These are phyloP conservation scores for Truncatella angustata DNA, from an alignment of 2,329 filamentous ascomycete species.

Conservation along the genomic window DNA sequence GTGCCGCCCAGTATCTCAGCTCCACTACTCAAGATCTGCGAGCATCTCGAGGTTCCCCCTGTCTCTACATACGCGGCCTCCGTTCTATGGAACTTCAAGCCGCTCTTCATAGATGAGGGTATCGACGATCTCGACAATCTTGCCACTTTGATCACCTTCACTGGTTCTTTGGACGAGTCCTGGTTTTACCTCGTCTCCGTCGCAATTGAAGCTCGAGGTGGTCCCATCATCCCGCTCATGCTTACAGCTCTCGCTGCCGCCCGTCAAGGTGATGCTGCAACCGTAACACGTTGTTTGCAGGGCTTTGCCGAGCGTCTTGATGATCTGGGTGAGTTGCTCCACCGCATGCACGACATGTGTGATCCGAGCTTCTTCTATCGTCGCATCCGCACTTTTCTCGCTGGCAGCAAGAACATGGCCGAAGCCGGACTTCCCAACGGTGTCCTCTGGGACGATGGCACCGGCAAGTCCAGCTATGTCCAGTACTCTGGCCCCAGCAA, in stretches of 20 bases:
- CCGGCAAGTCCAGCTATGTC: slow-evolving; percentile 65
- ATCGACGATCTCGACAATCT: slow-evolving; percentile 86
- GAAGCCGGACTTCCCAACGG: slow-evolving; percentile 88
- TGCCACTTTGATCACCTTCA: slow-evolving; percentile 84
- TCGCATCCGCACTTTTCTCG: slow-evolving; percentile 91
- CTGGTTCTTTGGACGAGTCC: slow-evolving; percentile 91
- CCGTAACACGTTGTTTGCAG: slow-evolving; percentile 74
- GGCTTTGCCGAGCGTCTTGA: slow-evolving; percentile 85
- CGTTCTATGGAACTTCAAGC: slow-evolving; percentile 96
- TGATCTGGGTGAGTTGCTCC: slow-evolving; percentile 74
- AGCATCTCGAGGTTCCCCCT: slow-evolving; percentile 79
- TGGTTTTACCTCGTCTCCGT: slow-evolving; percentile 98
- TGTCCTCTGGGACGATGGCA: slow-evolving; percentile 82
- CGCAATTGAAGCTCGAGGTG: slow-evolving; percentile 90
- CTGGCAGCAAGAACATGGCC: slow-evolving; percentile 96
- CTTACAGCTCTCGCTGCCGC: slow-evolving; percentile 81
- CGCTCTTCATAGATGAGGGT: slow-evolving; percentile 78
- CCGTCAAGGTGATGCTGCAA: slow-evolving; percentile 64
- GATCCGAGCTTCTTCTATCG: slow-evolving; percentile 95
- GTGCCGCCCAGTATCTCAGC: slow-evolving; percentile 81
- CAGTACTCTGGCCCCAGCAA: slow-evolving; percentile 95
- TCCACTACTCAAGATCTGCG: slow-evolving; percentile 75
- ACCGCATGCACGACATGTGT: slow-evolving; percentile 93
- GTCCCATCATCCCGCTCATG: slow-evolving; percentile 84
- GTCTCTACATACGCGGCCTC: slow-evolving; percentile 93